Conservation (phyloP, 495 filamentous ascomycete species). For the Endocarpon pusillum region DNA sequence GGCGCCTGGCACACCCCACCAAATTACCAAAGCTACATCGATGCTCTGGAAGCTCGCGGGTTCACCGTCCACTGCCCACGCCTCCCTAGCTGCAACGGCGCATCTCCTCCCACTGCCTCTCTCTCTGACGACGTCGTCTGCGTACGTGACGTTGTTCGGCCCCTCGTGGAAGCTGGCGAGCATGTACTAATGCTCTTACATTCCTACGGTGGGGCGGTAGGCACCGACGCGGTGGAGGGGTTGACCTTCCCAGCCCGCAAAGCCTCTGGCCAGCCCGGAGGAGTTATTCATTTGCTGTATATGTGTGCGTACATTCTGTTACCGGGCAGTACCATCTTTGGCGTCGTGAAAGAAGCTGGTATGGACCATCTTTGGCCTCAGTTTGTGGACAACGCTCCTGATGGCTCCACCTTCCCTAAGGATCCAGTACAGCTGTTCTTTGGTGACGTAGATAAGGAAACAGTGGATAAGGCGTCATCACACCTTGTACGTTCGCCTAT, state of each 20-base stretch:
- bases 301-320: conserved; percentile 20
- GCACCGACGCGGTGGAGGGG: conserved; percentile 17
- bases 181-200: conserved; percentile 21
- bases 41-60: conserved; percentile 14
- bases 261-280: conserved; percentile 14
- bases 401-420: conserved; percentile 8
- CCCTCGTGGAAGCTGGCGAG: conserved; percentile 13
- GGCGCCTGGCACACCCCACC: conserved; percentile 26
- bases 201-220: conserved; percentile 24
- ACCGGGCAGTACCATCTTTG: conserved; percentile 8
- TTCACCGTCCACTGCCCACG: conserved; percentile 20
- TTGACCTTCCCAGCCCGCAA: conserved; percentile 12
- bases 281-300: conserved; percentile 24
- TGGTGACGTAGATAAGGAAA: conserved; percentile 10
- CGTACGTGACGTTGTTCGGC: conserved; percentile 11
- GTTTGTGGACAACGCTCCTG: conserved; percentile 9
- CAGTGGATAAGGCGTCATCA: conserved; percentile 10
- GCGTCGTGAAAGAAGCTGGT: conserved; percentile 11
- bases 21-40: conserved; percentile 19
- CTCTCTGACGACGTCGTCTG: conserved; percentile 14
- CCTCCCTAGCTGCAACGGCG: conserved; percentile 17
- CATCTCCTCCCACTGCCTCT: conserved; percentile 11
- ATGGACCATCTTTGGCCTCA: conserved; percentile 10
- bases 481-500: conserved; percentile 19
- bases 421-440: conserved; percentile 16